phyloP scores from a whole-genome alignment of 345 rosid genomes.

The Hibiscus syriacus region DNA sequence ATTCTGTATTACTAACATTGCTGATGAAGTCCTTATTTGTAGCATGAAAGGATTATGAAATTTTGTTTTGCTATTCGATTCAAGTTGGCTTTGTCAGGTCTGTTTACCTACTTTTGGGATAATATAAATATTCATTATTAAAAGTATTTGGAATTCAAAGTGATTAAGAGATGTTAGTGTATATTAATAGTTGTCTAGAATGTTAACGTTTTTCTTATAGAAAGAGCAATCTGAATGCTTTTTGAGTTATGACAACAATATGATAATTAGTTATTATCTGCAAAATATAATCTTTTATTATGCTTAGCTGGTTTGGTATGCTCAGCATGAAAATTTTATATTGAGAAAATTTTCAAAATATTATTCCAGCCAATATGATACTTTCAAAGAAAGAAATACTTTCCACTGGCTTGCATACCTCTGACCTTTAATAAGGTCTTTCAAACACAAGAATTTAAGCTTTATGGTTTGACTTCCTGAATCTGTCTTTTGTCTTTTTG shows the following conservation, averaged over 20 bases:
- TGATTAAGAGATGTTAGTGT: not conserved
- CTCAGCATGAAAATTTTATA: not conserved
- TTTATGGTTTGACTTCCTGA: conserved; percentile 1
- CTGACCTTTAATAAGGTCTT: no score
- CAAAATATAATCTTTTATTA: not conserved
- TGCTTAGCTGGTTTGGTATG: no score
- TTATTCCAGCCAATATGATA: not conserved
- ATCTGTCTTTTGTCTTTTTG: conserved; percentile 14
- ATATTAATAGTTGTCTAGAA: no score
- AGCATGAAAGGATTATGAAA: not conserved
- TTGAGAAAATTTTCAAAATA: not conserved
- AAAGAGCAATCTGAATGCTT: not conserved
- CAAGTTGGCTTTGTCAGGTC: not conserved
- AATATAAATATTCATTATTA: not conserved
- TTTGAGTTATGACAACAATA: not conserved
- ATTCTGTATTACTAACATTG: not conserved
- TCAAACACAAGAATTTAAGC: not conserved
- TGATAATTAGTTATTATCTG: not conserved
- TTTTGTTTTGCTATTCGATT: not conserved
- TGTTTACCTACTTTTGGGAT: not conserved
- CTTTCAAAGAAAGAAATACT: not conserved
- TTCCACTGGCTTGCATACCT: no score
- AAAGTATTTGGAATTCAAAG: conserved; percentile 6
- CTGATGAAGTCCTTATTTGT: not conserved
- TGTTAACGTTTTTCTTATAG: not conserved